Percentiles rank a stretch among this genome's conserved stretches.
Evolutionary conservation across 495 filamentous ascomycete genomes (phyloP).

Genomic region (Trypethelium eluteriae): DNA sequence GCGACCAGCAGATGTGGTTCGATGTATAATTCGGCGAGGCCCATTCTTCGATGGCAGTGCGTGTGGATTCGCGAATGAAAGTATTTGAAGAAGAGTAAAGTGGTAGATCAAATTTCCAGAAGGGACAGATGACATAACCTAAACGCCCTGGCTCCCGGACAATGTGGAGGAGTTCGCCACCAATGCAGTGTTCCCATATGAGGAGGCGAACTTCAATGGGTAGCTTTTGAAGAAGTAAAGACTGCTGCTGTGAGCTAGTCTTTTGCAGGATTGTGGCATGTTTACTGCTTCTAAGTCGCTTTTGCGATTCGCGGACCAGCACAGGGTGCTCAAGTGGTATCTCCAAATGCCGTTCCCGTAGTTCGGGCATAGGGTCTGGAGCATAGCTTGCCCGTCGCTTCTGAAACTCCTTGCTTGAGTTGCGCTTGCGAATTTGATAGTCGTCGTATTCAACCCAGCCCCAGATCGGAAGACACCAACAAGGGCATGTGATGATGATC

Average conservation of each 20-base stretch:
- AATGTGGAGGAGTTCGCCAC: constrained; percentile 22
- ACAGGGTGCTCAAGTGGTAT: constrained; percentile 5
- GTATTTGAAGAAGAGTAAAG: not conserved
- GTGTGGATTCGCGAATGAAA: not conserved
- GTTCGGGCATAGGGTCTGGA: constrained; percentile 1
- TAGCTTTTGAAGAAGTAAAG: constrained; percentile 18
- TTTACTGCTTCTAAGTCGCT: not conserved
- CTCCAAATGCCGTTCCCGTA: not conserved
- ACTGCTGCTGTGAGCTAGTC: constrained; percentile 14
- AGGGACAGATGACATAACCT: constrained; percentile 9
- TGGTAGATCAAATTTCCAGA: not conserved
- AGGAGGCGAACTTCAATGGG: constrained; percentile 25
- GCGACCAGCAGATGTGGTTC: constrained; percentile 17
- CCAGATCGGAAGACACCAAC: constrained; percentile 6
- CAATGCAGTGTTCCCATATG: constrained; percentile 25
- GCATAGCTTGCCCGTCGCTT: constrained; percentile 11
- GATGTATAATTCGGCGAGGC: not conserved
- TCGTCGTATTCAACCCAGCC: constrained; percentile 8
- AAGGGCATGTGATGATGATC: constrained; percentile 2
- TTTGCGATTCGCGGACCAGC: not conserved
- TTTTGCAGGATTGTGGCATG: constrained; percentile 2
- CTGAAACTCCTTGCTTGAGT: constrained; percentile 1
- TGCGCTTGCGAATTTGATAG: constrained; percentile 1
- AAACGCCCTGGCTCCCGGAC: constrained; percentile 19
- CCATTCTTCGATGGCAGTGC: not conserved